Base-by-base conservation (phyloP, 2,329 filamentous ascomycete species). In the Calonectria hawksworthii region DNA sequence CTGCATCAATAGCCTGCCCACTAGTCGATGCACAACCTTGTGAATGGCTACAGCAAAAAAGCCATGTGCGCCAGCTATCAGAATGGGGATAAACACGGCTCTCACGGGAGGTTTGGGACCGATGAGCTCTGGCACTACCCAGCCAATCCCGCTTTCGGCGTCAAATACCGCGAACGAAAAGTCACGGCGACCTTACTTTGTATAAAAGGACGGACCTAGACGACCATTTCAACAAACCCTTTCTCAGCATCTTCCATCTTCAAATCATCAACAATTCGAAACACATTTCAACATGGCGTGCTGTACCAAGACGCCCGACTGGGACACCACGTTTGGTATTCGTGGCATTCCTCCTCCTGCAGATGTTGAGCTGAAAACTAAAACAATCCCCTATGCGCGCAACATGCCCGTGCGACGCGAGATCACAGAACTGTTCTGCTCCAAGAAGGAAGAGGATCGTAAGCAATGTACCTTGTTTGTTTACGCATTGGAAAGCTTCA, bases 381-480 rank as follows among this genome's bases (percentile, higher is more conserved):
- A 67, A 26, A 51, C 18, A 14, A 34, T 67, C 44, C 64, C 64
- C 38, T 67, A 51, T 21, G 64, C 64, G 10, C 64, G 44, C 21
- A 44, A 30, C 41, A 52, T 44, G 28, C 64, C 64, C n/a, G 16
- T 30, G 16, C 64, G 64, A 3, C 64, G 44, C 36, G 44, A 67
- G 18, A 52, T 80, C 16, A 50, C 66, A 13, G 36, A 38, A 16
- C 14, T 68, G 21, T 36, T 16, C 30, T 4, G 3, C 32, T 44
- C 41, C 2, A 51, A 36, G 28, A 18, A 32, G 4, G 14, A 68
- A 4, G 1, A 63, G 44, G 51, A 30, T 32, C 16, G 23, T 7
- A 68, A 68, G n/a, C 70, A 75, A 38, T 75, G 74, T 52, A 74
- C 74, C 5, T 67, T 75, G 2, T 75, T 68, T 26, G 44, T 74